Percentiles rank a stretch among this genome's conserved stretches.
Conservation (phyloP, 805 yeast species). For the Yueomyces sp. region DNA sequence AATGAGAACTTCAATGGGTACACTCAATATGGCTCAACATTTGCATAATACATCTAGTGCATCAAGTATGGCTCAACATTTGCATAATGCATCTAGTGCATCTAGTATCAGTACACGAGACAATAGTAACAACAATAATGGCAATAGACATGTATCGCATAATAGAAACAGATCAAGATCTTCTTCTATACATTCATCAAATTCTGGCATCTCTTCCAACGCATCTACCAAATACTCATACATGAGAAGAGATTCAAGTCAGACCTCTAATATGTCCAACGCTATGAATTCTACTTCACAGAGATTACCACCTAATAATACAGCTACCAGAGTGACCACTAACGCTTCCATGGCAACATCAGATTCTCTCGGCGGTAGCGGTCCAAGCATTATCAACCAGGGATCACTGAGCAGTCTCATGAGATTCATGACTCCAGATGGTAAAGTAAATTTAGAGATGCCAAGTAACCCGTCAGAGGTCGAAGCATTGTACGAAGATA, state of each 20-base stretch:
- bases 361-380: neutral
- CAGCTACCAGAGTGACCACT: too few relatives aligned
- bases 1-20: neutral
- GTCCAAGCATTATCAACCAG: conserved; percentile 18
- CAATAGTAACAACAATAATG: neutral
- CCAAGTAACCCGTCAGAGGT: conserved; percentile 56
- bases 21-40: neutral
- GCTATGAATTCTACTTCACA: neutral
- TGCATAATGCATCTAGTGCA: too few relatives aligned
- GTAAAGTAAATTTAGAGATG: conserved; percentile 36
- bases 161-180: neutral
- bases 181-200: conserved; percentile 16
- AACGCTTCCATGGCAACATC: too few relatives aligned
- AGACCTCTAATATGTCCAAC: neutral
- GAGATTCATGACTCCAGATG: conserved; percentile 20
- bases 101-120: too few relatives aligned
- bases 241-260: neutral
- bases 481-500: conserved; percentile 60
- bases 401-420: conserved; percentile 15
- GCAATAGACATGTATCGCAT: neutral
- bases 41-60: too few relatives aligned
- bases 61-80: too few relatives aligned
- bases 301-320: too few relatives aligned
- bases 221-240: neutral
- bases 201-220: conserved; percentile 6